Evolutionary conservation across 2,329 filamentous ascomycete genomes (phyloP).

Genomic region (Penicillium sp.): DNA sequence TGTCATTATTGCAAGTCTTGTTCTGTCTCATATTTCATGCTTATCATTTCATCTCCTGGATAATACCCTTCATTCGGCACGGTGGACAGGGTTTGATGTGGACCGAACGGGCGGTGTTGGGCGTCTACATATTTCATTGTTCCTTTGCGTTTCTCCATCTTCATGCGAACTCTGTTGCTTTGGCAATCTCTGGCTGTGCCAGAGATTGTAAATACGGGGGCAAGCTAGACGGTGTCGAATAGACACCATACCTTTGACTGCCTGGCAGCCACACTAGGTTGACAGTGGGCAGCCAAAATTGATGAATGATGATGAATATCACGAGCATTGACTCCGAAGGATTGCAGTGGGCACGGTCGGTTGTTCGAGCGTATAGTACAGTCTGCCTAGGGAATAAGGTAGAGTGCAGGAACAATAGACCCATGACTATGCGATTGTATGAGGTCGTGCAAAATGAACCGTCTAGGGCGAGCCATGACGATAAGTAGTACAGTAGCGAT

Average conservation of each 20-base stretch:
- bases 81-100: conserved; percentile 10
- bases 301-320: conserved; percentile 5
- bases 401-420: not conserved
- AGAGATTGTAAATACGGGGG: not conserved
- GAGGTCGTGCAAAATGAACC: not conserved
- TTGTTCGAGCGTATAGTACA: not conserved
- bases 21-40: conserved; percentile 5
- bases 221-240: not conserved
- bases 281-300: not conserved
- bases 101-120: conserved; percentile 5
- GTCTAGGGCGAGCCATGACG: too few relatives aligned
- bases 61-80: conserved; percentile 24
- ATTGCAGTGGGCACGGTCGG: not conserved
- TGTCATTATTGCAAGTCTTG: conserved; percentile 5
- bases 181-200: not conserved
- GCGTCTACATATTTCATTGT: conserved; percentile 6
- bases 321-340: not conserved
- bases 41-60: conserved; percentile 13
- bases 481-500: too few relatives aligned
- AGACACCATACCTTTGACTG: not conserved
- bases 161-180: not conserved
- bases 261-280: not conserved
- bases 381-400: not conserved
- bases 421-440: not conserved
- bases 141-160: not conserved